Base-by-base conservation (phyloP, 2,329 filamentous ascomycete genomes). In the Hypoxylon sp. region DNA sequence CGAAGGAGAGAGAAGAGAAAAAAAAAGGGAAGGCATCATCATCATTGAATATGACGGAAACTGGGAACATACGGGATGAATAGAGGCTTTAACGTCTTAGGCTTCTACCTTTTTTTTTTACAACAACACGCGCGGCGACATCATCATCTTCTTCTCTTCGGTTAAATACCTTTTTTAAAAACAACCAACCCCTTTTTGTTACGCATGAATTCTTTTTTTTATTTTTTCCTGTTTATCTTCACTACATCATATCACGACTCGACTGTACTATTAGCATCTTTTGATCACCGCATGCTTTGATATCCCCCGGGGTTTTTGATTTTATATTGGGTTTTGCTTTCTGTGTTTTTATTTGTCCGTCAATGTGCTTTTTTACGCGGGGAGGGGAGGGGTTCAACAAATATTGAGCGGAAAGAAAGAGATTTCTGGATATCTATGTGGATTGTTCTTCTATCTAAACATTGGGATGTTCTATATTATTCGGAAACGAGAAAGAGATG, bases 201-300 rank as follows among this genome's bases (percentile, higher is more conserved):
- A 11, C 16, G 19, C 12, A 38, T 26, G 23, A 15, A 31, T 25
- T 40, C 26, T 32, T 45, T 40, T 42, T 20, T 51, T 46, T 41
- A 40, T 45, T 31, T 48, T 7, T 36, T 31, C 12, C 36, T 42
- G 27, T 25, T 38, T 38, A 40, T 34, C 17, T 27, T 34, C 40
- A 31, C 32, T 13, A 15, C 17, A 21, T 38, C 30, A 31, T 19
- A 13, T 48, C 31, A 52, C 41, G 40, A 52, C 25, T 54, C 41
- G 40, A 52, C 25, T 54, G 53, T 59, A 59, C 45, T 52, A 57
- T 42, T 59, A 59, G n/a, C n/a, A n/a, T n/a, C n/a, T n/a, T n/a
- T n/a, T 38, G 43, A 25, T 34, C 36, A 55, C 36, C 31, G 49
- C 52, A 55, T 57, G 38, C n/a, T n/a, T 54, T 49, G 49, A 49